Evolutionary conservation across 257 asterid species (phyloP), one percentile per base, ranked within the genome.

Genomic region (Nicotiana otophora): DNA sequence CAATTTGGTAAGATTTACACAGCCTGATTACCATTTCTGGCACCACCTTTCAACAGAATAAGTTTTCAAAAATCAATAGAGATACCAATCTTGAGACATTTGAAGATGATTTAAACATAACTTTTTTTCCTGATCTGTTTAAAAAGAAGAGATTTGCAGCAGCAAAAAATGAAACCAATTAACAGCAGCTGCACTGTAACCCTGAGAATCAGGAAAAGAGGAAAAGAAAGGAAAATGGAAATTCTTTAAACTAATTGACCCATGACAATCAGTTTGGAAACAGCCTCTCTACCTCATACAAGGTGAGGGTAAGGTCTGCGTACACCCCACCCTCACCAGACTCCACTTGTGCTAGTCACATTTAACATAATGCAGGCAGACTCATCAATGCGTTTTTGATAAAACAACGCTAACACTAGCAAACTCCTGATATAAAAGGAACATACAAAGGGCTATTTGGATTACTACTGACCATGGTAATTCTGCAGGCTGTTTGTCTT

Each of bases 381-480:
- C 26, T n/a, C 61, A 65, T 30, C 46, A 65, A 65, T 65, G 46
- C 72, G 17, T 23, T 46, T 23, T 72, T 46, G 39, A 72, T 46
- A 48, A 58, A 46, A 26, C 61, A 42, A 55, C 9, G 23, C 39
- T 46, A 72, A 28, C 61, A 15, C 61, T 46, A 72, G 39, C 61
- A 48, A 14, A 72, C 8, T 72, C 79, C 39, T 72, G 79, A 72
- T 23, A 72, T 72, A 72, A 46, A 12, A 46, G 79, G 36, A 72
- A 46, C 20, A 16, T 26, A 46, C 61, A 72, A 23, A 12, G 61
- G n/a, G 26, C 57, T 46, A 72, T 72, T 48, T 23, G 51, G 28
- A 46, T 46, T 46, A 72, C 79, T 28, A 91, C 98, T 92, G 87
- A 96, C 98, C 97, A 80, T 87, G 53, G 81, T 83, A 87, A 84